Evolutionary conservation across 495 filamentous ascomycete genomes (phyloP), one percentile per base, ranked within the genome.

Genomic region (Penicillium coprophilum): DNA sequence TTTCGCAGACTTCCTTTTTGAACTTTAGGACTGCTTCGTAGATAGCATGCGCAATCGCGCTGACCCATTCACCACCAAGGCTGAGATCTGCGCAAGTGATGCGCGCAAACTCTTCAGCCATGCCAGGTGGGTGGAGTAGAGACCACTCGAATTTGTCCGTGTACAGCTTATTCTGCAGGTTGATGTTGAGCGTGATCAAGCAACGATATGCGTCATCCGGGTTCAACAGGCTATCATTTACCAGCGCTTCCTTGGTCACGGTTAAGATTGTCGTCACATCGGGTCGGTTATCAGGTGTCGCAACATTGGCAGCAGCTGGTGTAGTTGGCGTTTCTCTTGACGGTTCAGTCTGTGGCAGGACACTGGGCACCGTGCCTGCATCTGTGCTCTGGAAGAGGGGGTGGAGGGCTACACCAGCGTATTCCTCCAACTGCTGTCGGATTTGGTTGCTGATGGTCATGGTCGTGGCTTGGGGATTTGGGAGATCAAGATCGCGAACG

Each of bases 71-170:
- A 52, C 91, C 92, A 39, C 83, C 75, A 20, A 99, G 80, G 31
- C 92, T 92, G 5, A 97, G 72, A 67, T 99, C 94, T 11, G 92
- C 88, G 70, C 92, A 96, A 0, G 94, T 97, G 53, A 89, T 80
- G 62, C 89, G 89, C 44, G 94, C 95, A 71, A 97, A 97, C 38
- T 86, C 82, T 70, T 99, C 94, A 10, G 94, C 90, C 52, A 94
- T 87, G 13, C 95, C 92, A 1, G 89, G 86, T 4, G 92, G 91
- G 66, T 97, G 91, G 9, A 97, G 82, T 5, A 99, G 78, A 17
- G 94, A 97, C 94, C 94, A 99, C 68, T 99, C 94, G 61, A 99
- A 97, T 69, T 90, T 96, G 79, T 99, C 94, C 5, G 89, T 93
- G 71, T 96, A 97, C 17, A 97, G 85, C 53, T 88, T 86, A 58